Evolutionary conservation across 305 asterid genomes (phyloP), one percentile per base, ranked within the genome.

Genomic region (Andrographis paniculata): DNA sequence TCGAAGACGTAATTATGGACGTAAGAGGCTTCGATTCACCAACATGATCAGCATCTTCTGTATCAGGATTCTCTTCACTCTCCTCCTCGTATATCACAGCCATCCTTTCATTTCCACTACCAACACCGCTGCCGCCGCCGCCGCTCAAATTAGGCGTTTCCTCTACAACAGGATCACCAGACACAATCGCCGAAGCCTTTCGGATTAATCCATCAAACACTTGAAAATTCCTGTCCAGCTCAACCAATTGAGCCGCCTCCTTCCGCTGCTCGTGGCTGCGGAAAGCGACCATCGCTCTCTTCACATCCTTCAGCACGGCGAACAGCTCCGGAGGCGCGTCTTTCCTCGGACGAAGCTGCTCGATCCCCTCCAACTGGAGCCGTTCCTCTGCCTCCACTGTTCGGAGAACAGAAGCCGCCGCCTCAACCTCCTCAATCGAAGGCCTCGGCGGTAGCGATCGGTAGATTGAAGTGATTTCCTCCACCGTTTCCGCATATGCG

Each of bases 391-490:
- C 37, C 50, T 75, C 71, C 10, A 60, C 77, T n/a, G 87, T 51
- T 11, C 69, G 65, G 60, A 85, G 58, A 4, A 77, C 73, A 43
- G 92, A 74, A 19, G 42, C 22, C 59, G 95, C 85, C 44, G 91
- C 91, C 61, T 72, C 89, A 11, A 79, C 62, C 22, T 77, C 84
- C 42, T 77, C 77, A 31, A 83, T 52, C 13, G 96, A 67, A 7
- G 96, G 89, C 45, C 82, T 64, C 9, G 79, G 78, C 31, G 91
- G 87, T 20, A 82, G 67, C 27, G 79, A 77, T 62, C 56, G 77
- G 76, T 75, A 82, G 54, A 77, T 62, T 52, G 45, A 55, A 41
- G 72, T 79, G 57, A 85, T 82, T 64, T 83, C 82, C 15, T 75
- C 81, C 14, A 82, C 75, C 3, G 81, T 49, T 47, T 65, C 70